Evolutionary conservation across 768 basidiomycete species (phyloP).

Genomic region (Lactifluus pinguis): DNA sequence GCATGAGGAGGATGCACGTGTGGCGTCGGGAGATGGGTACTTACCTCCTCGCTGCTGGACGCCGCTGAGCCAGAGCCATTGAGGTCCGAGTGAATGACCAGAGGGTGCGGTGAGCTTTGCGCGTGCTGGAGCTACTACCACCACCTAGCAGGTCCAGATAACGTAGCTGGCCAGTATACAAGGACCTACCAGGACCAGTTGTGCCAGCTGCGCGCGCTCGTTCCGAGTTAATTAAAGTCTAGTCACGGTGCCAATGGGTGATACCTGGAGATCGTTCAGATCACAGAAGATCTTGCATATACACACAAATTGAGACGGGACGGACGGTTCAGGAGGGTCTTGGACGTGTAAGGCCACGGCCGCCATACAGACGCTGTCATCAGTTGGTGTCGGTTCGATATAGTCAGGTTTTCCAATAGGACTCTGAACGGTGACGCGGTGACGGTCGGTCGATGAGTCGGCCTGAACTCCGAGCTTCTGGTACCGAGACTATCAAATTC

Average conservation of each 20-base stretch:
- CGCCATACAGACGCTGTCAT: conserved; percentile 9
- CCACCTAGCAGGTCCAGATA: conserved; percentile 15
- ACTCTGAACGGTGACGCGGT: conserved; percentile 17
- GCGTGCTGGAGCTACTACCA: not conserved
- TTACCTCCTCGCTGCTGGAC: conserved; percentile 6
- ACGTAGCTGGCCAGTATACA: conserved; percentile 13
- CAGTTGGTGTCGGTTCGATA: conserved; percentile 4
- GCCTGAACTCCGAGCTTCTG: not conserved
- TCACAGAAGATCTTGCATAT: conserved; percentile 15
- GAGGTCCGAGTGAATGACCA: not conserved
- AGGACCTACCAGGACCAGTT: conserved; percentile 2
- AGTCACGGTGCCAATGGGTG: conserved; percentile 15
- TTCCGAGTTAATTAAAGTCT: conserved; percentile 13
- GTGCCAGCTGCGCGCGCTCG: conserved; percentile 1
- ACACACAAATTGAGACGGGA: conserved; percentile 13
- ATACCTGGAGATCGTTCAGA: conserved; percentile 11
- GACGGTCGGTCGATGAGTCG: conserved; percentile 10
- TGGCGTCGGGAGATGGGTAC: not conserved
- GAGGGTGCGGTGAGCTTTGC: conserved; percentile 4
- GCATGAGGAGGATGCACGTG: not conserved
- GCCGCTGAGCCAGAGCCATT: conserved; percentile 9
- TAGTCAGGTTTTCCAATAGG: conserved; percentile 11
- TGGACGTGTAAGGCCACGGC: conserved; percentile 8
- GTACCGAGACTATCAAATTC: too few species aligned
- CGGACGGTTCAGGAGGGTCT: conserved; percentile 3